phyloP scores from a whole-genome alignment of 2,329 filamentous ascomycete genomes.

The Epichloe hybrida region DNA sequence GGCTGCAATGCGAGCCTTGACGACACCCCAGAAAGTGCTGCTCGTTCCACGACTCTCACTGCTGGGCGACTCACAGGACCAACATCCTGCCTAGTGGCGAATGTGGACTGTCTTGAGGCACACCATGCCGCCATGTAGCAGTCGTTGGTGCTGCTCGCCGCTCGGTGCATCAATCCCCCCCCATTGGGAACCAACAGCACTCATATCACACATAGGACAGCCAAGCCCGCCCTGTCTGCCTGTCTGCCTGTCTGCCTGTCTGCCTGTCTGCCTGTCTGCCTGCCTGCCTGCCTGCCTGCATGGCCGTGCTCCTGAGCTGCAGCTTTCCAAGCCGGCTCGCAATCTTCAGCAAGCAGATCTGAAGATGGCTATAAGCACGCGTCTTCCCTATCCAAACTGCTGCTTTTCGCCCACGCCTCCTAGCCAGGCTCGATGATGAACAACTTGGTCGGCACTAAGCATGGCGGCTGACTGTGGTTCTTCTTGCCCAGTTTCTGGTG shows the following conservation, averaged over 20 bases:
- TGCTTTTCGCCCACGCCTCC: conserved; percentile 3
- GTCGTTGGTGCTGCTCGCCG: neutral
- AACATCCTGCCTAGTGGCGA: too few species aligned
- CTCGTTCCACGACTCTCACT: too few species aligned
- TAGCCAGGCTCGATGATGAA: conserved; percentile 13
- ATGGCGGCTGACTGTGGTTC: conserved; percentile 24
- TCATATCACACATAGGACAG: neutral
- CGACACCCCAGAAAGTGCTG: too few species aligned
- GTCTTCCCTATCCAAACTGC: conserved; percentile 4
- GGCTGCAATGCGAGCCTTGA: too few species aligned
- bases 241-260: neutral
- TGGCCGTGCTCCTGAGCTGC: conserved; percentile 3
- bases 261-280: neutral
- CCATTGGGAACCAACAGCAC: neutral
- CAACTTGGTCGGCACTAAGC: conserved; percentile 10
- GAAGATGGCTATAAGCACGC: neutral
- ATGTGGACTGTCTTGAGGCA: neutral
- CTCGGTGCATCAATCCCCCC: neutral
- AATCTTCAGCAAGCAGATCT: neutral
- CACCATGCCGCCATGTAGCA: neutral
- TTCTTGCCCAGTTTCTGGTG: conserved; percentile 21
- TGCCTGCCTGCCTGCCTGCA: neutral
- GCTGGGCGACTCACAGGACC: too few species aligned
- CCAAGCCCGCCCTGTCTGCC: neutral
- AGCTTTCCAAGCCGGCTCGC: neutral